Percentiles rank a stretch among this genome's conserved stretches.
Evolutionary conservation across 306 rosid genomes (phyloP).

Genomic region (Lathyrus sativus): DNA sequence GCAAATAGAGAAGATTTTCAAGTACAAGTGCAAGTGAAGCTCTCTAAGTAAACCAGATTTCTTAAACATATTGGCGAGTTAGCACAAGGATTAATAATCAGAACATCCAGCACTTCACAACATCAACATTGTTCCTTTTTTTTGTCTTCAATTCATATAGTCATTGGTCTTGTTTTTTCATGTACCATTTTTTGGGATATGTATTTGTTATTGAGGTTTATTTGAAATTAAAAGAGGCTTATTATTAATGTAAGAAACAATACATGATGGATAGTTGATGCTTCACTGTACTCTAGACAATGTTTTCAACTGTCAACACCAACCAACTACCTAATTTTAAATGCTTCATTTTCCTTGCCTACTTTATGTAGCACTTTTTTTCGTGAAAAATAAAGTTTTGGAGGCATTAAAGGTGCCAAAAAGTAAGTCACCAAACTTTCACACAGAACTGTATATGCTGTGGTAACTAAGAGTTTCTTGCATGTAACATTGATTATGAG

Average conservation of each 20-base stretch:
- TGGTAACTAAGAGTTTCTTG: background rate
- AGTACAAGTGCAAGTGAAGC: constrained; percentile 33
- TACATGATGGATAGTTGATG: constrained; percentile 36
- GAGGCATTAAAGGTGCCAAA: background rate
- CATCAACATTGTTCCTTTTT: background rate
- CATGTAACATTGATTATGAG: background rate
- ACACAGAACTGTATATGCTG: background rate
- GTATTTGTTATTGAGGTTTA: constrained; percentile 41
- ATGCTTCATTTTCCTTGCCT: background rate
- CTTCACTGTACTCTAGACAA: constrained; percentile 31
- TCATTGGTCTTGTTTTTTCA: constrained; percentile 27
- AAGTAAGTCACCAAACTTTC: background rate
- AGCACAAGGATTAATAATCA: constrained; percentile 28
- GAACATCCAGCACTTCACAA: constrained; percentile 32
- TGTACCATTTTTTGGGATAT: constrained; percentile 30
- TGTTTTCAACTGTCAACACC: constrained; percentile 14
- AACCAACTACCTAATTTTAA: constrained; percentile 15
- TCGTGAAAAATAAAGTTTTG: background rate
- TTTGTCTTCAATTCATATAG: constrained; percentile 23
- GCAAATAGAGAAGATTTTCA: constrained; percentile 16
- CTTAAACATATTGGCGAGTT: constrained; percentile 19
- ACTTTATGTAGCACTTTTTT: background rate
- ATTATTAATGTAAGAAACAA: constrained; percentile 34
- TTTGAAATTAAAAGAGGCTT: constrained; percentile 37
- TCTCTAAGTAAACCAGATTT: constrained; percentile 26